phyloP scores from a whole-genome alignment of 139 green algal species.

The Ettlia oleoabundans region DNA sequence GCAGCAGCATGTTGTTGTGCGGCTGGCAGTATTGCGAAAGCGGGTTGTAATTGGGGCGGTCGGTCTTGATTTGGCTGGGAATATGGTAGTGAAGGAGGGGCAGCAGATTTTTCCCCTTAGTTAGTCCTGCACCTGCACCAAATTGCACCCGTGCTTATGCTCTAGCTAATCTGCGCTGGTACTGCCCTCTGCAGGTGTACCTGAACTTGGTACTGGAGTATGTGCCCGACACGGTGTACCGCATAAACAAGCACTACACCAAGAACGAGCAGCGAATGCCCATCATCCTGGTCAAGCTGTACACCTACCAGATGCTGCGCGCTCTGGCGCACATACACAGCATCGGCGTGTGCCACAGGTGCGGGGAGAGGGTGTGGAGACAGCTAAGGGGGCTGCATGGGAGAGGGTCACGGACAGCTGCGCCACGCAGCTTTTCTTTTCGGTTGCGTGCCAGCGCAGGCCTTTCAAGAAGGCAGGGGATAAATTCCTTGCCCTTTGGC shows the following conservation, averaged over 20 bases:
- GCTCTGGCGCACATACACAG: constrained; percentile 86
- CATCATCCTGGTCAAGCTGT: constrained; percentile 93
- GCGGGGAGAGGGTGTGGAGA: not conserved
- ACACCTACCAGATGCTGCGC: constrained; percentile 92
- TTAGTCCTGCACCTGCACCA: not conserved
- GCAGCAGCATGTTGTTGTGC: not conserved
- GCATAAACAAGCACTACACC: constrained; percentile 96
- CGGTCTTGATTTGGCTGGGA: too few relatives aligned
- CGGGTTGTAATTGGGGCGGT: too few relatives aligned
- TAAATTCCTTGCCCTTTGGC: too few relatives aligned
- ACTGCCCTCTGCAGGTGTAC: constrained; percentile 82
- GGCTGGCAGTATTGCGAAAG: not conserved
- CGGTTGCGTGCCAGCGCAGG: too few relatives aligned
- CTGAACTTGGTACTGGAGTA: constrained; percentile 99
- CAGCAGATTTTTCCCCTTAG: too few relatives aligned
- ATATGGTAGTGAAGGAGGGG: too few relatives aligned
- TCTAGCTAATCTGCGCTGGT: not conserved
- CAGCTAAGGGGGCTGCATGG: not conserved
- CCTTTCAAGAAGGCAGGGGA: not conserved
- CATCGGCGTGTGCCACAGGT: constrained; percentile 88
- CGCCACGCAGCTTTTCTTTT: too few relatives aligned
- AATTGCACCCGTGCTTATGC: not conserved
- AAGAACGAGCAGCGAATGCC: constrained; percentile 96
- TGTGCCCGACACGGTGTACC: constrained; percentile 97
- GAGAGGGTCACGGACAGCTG: too few relatives aligned